Evolutionary conservation across 305 asterid species (phyloP), one percentile per base, ranked within the genome.

Genomic region (Ruellia speciosa): DNA sequence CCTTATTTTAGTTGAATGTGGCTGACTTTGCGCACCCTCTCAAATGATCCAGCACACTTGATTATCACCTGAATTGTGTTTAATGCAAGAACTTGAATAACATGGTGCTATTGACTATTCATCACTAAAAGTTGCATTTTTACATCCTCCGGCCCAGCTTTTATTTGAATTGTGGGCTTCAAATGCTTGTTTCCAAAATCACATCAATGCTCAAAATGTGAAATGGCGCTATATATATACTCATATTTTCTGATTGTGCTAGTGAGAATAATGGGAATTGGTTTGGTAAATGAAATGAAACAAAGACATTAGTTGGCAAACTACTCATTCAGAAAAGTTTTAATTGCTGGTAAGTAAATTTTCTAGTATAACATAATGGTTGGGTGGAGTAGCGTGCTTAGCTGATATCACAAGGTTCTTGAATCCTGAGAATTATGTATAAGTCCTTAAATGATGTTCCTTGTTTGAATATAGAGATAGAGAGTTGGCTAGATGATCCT

Each of bases 41-140:
- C 31, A 24, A 24, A 24, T 24, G 49, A 39, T 33, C 56, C 19
- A 8, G 48, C 48, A 45, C 20, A 55, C 37, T 34, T 45, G n/a
- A 34, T 51, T n/a, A 19, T 18, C 40, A 54, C 3, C 35, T 49
- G 24, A 17, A 49, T 18, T 49, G 19, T 47, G 20, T 6, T 52
- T 10, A n/a, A 52, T 10, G 40, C 37, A 31, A 12, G 57, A 41
- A 8, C 19, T 15, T 58, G 5, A 10, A 18, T 54, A 48, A 37
- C 6, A 37, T 10, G 41, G 12, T 37, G 9, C 9, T 47, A 54
- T 46, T 48, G 35, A 60, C 54, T 48, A 45, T 18, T 20, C 31
- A 47, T 15, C 63, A 18, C 9, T 49, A 5, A 24, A 53, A 55
- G 58, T 50, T 59, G 59, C 45, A 60, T 33, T 24, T 28, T 15